Conservation (phyloP, 768 basidiomycete genomes). For the Kwoniella dendrophila region DNA sequence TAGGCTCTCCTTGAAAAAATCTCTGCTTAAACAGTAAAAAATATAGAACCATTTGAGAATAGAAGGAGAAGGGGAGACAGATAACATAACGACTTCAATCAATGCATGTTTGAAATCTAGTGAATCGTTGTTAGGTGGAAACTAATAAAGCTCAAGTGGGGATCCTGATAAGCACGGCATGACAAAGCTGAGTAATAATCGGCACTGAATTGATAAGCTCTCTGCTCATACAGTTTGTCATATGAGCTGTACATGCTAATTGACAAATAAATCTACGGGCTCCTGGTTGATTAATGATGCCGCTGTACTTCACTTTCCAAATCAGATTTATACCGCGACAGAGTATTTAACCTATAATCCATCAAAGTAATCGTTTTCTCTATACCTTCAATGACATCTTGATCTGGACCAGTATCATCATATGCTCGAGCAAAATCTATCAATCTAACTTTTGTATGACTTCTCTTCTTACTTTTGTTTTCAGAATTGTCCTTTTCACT, state of each 20-base stretch:
- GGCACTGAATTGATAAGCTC: too few relatives aligned
- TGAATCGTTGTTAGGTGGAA: too few relatives aligned
- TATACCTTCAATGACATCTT: constrained; percentile 3
- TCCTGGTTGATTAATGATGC: too few relatives aligned
- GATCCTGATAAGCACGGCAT: too few relatives aligned
- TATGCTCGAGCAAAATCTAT: constrained; percentile 6
- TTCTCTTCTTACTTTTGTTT: too few relatives aligned
- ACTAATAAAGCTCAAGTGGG: too few relatives aligned
- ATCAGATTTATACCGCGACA: background rate
- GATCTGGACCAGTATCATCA: constrained; percentile 3
- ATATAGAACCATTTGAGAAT: background rate
- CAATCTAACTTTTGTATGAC: background rate
- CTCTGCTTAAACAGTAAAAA: constrained; percentile 17
- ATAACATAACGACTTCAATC: background rate
- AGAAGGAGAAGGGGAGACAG: background rate
- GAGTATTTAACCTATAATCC: background rate
- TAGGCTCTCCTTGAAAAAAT: constrained; percentile 32
- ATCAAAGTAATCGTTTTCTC: background rate
- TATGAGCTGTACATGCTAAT: too few relatives aligned
- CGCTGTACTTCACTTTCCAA: background rate
- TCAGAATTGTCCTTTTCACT: background rate
- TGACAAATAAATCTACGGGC: too few relatives aligned
- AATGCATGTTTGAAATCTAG: constrained; percentile 5
- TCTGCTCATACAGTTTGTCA: too few relatives aligned
- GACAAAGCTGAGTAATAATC: too few relatives aligned